These are phyloP conservation scores for Haplosporangium sp. DNA, from an alignment of 371 early-diverging fungal species.

Conservation along the genomic window DNA sequence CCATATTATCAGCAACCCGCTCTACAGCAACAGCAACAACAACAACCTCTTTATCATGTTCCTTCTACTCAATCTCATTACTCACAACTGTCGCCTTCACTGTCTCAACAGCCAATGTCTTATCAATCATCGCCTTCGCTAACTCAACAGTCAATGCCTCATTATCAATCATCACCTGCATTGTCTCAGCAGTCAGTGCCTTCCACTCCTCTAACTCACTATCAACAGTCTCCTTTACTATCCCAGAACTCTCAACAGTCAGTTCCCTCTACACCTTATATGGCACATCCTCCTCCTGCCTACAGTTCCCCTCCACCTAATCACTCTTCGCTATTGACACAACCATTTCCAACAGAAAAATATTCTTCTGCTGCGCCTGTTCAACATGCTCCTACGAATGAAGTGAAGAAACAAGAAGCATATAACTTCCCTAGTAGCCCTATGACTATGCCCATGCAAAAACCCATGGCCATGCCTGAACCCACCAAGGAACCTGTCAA, in stretches of 20 bases:
- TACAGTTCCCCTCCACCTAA: neutral
- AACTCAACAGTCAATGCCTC: neutral
- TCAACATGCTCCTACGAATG: neutral
- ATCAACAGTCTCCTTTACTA: neutral
- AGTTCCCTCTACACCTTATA: constrained; percentile 8
- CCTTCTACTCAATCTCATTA: neutral
- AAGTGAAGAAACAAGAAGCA: neutral
- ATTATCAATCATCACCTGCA: neutral
- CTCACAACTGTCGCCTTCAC: neutral
- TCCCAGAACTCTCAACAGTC: neutral
- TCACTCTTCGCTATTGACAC: neutral
- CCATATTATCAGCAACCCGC: neutral
- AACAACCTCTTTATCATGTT: neutral
- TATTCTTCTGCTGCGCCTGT: neutral
- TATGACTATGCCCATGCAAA: neutral
- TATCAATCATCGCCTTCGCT: neutral
- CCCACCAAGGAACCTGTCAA: neutral
- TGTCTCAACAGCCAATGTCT: neutral
- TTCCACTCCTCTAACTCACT: neutral
- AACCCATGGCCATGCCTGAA: neutral
- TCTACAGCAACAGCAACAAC: neutral
- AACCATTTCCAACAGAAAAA: constrained; percentile 4
- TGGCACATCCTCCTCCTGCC: constrained; percentile 12
- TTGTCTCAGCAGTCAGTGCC: neutral
- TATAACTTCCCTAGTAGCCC: neutral